phyloP scores from a whole-genome alignment of 331 rosid species.

The Prunus yedoensis region DNA sequence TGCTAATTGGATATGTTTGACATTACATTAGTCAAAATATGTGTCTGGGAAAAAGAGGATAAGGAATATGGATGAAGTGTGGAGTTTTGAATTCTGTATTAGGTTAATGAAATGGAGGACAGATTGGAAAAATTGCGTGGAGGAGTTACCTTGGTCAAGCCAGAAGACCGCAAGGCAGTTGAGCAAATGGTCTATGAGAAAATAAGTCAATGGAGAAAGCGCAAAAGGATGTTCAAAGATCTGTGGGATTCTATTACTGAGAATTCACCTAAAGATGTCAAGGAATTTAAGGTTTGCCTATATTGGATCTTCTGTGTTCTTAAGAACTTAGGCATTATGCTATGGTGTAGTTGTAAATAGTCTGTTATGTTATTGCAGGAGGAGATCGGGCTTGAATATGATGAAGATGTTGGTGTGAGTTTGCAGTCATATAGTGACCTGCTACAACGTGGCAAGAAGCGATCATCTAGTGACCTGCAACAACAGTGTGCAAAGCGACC shows the following conservation, averaged over 20 bases:
- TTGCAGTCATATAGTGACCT: conserved; percentile 67
- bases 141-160: conserved; percentile 81
- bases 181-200: conserved; percentile 49
- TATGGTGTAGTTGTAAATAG: conserved; percentile 3
- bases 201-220: conserved; percentile 80
- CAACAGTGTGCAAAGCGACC: conserved; percentile 39
- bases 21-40: conserved; percentile 11
- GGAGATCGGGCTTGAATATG: conserved; percentile 84
- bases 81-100: conserved; percentile 29
- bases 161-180: conserved; percentile 81
- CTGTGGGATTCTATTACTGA: conserved; percentile 91
- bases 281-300: conserved; percentile 70
- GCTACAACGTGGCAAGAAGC: conserved; percentile 58
- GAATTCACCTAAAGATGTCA: conserved; percentile 80
- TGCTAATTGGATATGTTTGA: conserved; percentile 16
- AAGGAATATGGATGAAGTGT: conserved; percentile 11
- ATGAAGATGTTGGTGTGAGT: conserved; percentile 71
- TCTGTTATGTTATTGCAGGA: conserved; percentile 50
- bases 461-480: conserved; percentile 13
- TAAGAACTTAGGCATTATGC: not conserved
- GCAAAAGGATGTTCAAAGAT: conserved; percentile 90
- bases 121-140: conserved; percentile 65
- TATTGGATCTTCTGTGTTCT: conserved; percentile 2
- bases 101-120: conserved; percentile 75
- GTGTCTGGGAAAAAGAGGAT: conserved; percentile 1